A percentile compares a stretch with the other conserved stretches of the same genome.
Conservation (phyloP, 2,329 filamentous ascomycete genomes). For the Ophiostoma triangulosporum region DNA sequence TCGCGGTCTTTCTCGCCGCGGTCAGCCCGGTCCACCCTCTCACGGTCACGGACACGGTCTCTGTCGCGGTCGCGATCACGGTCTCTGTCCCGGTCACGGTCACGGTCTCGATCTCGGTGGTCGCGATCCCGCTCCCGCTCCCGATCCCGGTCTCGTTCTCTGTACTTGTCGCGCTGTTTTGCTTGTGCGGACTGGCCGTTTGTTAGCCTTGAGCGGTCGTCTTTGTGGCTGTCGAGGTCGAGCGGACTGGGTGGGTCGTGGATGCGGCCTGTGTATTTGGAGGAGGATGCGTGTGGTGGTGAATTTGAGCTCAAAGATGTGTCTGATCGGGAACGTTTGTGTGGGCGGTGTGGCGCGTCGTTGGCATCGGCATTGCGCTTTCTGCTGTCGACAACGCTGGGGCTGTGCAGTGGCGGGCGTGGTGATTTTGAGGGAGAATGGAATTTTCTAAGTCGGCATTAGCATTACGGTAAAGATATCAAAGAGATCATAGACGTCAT, state of each 20-base stretch:
- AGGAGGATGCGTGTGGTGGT: conserved; percentile 4
- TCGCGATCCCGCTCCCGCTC: background rate
- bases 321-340: conserved; percentile 34
- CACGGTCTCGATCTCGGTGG: background rate
- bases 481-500: background rate
- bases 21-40: background rate
- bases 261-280: conserved; percentile 4
- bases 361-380: conserved; percentile 34
- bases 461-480: conserved; percentile 5
- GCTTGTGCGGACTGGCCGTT: conserved; percentile 5
- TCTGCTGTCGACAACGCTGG: conserved; percentile 27
- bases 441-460: conserved; percentile 17
- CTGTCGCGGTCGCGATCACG: background rate
- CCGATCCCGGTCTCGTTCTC: background rate
- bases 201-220: conserved; percentile 5
- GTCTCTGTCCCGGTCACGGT: conserved; percentile 1
- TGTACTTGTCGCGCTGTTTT: conserved; percentile 5
- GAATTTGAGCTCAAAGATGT: conserved; percentile 13
- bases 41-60: background rate
- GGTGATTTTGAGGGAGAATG: conserved; percentile 19
- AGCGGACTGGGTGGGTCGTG: conserved; percentile 12
- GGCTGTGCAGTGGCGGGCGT: conserved; percentile 17
- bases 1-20: background rate
- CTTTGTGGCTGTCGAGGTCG: conserved; percentile 10
- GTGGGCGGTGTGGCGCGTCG: conserved; percentile 26